Evolutionary conservation across 345 rosid species (phyloP), one percentile per base, ranked within the genome.

Genomic region (Gossypium rotundifolium): DNA sequence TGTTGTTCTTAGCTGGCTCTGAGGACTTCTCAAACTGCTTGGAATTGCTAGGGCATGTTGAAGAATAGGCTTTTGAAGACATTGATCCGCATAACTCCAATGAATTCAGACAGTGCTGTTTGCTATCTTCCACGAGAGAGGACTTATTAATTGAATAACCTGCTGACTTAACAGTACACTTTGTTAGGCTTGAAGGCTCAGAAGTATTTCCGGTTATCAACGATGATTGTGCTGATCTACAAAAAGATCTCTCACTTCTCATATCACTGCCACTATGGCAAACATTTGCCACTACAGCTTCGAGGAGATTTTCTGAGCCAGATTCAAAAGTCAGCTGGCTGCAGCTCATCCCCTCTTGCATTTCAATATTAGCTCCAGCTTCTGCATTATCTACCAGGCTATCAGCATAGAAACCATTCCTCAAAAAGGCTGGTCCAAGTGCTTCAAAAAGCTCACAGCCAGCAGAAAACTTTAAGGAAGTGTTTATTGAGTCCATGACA

Each of bases 381-480:
- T 85, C 93, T 62, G 76, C 71, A 74, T 86, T 89, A 77, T 79
- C 87, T 68, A 74, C 76, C 76, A 81, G 86, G 81, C 76, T 83
- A 71, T 72, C 83, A 77, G 74, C 77, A 72, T 64, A 70, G 51
- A 61, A 68, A 71, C 77, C 75, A 29, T 83, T 84, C 63, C 81
- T 83, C 76, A 75, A 72, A 81, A 90, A 92, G 61, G 80, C 83
- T 64, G 94, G 90, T 71, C 98, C 97, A 44, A 94, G 87, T 33
- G 89, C 98, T 87, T 91, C 96, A 69, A 84, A 87, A 77, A 94
- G 88, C 87, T 94, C 96, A 27, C 82, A 87, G 61, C 87, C 93
- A 76, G 91, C 85, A 52, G 87, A 86, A 76, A 88, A 82, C 84
- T 85, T 88, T 33, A 84, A 84, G 65, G 86, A 80, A 48, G 82